Evolutionary conservation across 306 rosid species (phyloP), one percentile per base, ranked within the genome.

Genomic region (Potentilla sterilis): DNA sequence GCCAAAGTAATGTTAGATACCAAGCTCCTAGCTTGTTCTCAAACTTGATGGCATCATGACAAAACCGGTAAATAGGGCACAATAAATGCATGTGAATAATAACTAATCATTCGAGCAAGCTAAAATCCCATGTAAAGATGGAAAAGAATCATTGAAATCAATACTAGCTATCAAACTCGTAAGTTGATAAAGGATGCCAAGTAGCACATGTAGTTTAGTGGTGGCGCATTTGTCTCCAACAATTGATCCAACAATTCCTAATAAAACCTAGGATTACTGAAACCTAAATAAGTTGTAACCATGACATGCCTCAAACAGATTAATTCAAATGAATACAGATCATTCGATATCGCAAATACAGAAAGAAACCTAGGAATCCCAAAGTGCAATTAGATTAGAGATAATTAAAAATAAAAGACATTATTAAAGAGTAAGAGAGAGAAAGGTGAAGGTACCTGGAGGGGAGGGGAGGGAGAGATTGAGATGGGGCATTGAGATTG

Each of bases 401-500:
- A 18, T 2, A 51, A 32, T 8, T 21, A 8, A 2, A 58, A 28
- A 28, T 28, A 28, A 28, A 28, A 28, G 28, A 28, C 28, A 28
- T 28, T 28, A 28, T 28, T 28, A 28, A 28, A 59, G 8, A 18
- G n/a, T 32, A 6, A n/a, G 21, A 80, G 46, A 75, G 57, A 42
- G 73, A 47, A 49, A 21, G 55, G 49, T 21, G 54, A 49, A 16
- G 38, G 54, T 28, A 88, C 97, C 93, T 86, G 92, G 68, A 86
- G 81, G 74, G 91, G 92, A 61, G 84, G 85, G 78, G 71, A 79
- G 47, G 90, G 84, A 41, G 83, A 73, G 79, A 79, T 55, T 77
- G 78, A 67, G 40, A 63, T 67, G 19, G 92, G 87, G 80, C 92
- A 92, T 76, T 87, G 98, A 74, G 92, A 92, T 83, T 86, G 87